Evolutionary conservation across 176 grass and related monocot species (phyloP), one percentile per base, ranked within the genome.

Genomic region (Bothriochloa decipiens): DNA sequence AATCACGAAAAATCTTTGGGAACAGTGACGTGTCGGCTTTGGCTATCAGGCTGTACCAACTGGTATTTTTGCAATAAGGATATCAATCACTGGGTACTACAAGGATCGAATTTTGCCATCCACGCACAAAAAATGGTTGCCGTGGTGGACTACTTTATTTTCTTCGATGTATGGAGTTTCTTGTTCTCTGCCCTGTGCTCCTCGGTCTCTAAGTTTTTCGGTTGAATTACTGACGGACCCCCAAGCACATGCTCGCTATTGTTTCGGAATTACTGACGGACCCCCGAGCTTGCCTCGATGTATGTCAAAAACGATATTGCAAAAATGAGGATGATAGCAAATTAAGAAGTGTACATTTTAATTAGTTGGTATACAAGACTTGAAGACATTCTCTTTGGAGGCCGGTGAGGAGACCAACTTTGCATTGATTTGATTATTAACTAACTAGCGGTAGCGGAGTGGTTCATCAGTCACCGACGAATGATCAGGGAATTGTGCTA

Each of bases 331-430:
- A 20, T 55, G 9, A 8, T 5, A 46, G 5, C 42, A 80, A 67
- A 36, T 50, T 52, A 36, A 50, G 11, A 65, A 26, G 18, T 68
- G 46, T 7, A 16, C n/a, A 75, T n/a, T 12, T 81, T 75, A 7
- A n/a, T 57, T 57, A 11, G 33, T 65, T 76, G 39, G 61, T 71
- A 72, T 17, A 62, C 62, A 16, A 36, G 50, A n/a, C 32, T 83
- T 28, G 9, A 2, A 57, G 9, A 33, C 82, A 53, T 35, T 74
- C 61, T 16, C 41, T 68, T n/a, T 42, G 68, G 62, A 65, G 58
- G 42, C 16, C 40, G 47, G 75, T 64, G 50, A 10, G 67, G 61
- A 87, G 74, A 76, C 50, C 76, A 90, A 41, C 40, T 47, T 33
- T 32, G 60, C 69, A 80, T 70, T 36, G 28, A 70, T 84, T 55